Percentiles rank a stretch among this genome's conserved stretches.
Conservation (phyloP, 2,329 filamentous ascomycete species). For the Ustilaginoidea virens region DNA sequence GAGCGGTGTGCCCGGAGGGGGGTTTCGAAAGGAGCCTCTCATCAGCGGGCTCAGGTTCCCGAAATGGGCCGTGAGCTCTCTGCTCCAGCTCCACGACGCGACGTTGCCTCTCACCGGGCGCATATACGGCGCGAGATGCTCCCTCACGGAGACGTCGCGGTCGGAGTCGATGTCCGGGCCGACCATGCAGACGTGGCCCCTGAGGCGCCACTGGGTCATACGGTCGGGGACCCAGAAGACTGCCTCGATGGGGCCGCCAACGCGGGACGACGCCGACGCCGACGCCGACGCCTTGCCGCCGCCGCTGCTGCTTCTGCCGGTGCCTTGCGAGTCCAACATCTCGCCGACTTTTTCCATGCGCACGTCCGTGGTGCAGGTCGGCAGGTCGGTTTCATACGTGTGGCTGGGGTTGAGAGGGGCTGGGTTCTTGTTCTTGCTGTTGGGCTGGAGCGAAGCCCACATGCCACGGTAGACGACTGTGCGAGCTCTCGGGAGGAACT, state of each 20-base stretch:
- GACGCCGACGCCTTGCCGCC: no score
- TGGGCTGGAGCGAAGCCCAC: conserved; percentile 57
- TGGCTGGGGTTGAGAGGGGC: conserved; percentile 56
- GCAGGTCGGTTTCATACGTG: conserved; percentile 58
- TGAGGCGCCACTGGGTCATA: conserved; percentile 71
- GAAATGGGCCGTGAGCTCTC: conserved; percentile 75
- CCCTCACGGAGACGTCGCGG: conserved; percentile 33
- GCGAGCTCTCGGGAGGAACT: conserved; percentile 43
- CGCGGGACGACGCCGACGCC: conserved; percentile 34
- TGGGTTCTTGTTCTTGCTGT: conserved; percentile 62
- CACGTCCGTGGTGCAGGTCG: conserved; percentile 74
- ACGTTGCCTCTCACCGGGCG: conserved; percentile 19
- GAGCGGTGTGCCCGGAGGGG: conserved; percentile 50
- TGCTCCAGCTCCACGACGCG: conserved; percentile 64
- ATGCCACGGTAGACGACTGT: conserved; percentile 78
- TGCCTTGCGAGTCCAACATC: conserved; percentile 26
- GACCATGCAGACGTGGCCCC: conserved; percentile 61
- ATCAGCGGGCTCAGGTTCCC: conserved; percentile 73
- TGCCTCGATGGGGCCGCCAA: conserved; percentile 62
- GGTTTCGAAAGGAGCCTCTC: conserved; percentile 60
- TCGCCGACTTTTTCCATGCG: conserved; percentile 75
- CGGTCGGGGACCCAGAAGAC: conserved; percentile 64
- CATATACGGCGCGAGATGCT: conserved; percentile 48
- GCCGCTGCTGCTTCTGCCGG: neutral
- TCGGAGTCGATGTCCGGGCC: conserved; percentile 46